Evolutionary conservation across 768 basidiomycete species (phyloP).

Genomic region (Mrakia gelida): DNA sequence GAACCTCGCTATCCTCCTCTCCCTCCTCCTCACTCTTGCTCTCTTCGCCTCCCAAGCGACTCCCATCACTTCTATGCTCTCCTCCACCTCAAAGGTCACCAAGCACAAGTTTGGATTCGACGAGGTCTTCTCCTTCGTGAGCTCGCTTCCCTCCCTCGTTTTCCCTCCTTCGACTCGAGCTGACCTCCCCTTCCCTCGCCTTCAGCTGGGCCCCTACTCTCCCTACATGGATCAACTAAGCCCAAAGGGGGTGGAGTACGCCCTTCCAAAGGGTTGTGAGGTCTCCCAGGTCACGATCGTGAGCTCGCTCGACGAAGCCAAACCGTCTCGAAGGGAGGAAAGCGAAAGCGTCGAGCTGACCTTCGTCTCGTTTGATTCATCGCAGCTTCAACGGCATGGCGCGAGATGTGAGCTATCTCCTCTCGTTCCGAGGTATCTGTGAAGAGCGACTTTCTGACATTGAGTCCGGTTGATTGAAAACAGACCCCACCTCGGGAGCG

Average conservation of each 20-base stretch:
- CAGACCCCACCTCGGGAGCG: slow-evolving; percentile 8
- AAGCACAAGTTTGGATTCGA: background rate
- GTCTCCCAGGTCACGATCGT: slow-evolving; percentile 13
- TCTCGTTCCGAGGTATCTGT: no score
- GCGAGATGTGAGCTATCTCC: background rate
- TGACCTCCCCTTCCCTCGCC: background rate
- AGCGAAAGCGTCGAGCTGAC: background rate
- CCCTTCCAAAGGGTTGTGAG: background rate
- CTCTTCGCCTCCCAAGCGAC: background rate
- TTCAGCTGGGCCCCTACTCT: slow-evolving; percentile 1
- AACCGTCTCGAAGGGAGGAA: background rate
- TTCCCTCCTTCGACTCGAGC: background rate
- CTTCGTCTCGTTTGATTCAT: background rate
- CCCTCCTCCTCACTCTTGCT: background rate
- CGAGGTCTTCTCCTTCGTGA: background rate
- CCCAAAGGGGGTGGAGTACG: background rate
- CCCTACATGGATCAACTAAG: background rate
- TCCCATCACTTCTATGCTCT: background rate
- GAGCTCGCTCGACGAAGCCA: background rate
- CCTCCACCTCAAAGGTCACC: background rate
- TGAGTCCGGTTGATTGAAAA: background rate
- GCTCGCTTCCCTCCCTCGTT: background rate
- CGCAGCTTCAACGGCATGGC: slow-evolving; percentile 6
- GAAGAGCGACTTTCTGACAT: no score
- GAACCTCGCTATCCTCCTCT: background rate